A percentile compares a stretch with the other conserved stretches of the same genome.
These are phyloP conservation scores for Colletotrichum sp. DNA, from an alignment of 2,329 filamentous ascomycete species.

Conservation along the genomic window DNA sequence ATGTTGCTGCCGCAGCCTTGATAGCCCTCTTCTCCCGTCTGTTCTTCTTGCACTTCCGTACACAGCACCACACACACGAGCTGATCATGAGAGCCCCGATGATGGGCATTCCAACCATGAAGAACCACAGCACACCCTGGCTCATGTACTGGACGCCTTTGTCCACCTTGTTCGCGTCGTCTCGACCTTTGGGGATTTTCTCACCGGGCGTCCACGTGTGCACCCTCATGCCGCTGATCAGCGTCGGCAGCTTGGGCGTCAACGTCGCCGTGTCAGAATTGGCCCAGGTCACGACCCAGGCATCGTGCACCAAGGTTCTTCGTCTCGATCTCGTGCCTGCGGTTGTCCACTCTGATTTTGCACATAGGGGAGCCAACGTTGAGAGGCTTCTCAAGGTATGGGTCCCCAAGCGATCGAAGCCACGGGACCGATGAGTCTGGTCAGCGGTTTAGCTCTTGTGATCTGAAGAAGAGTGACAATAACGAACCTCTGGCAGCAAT, in stretches of 20 bases:
- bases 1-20: no score
- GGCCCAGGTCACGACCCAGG: constrained; percentile 3
- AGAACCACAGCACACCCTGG: neutral
- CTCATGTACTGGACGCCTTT: neutral
- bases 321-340: neutral
- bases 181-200: neutral
- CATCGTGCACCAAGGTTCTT: neutral
- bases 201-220: constrained; percentile 7
- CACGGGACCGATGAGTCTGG: neutral
- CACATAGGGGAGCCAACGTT: neutral
- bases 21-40: neutral
- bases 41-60: neutral
- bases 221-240: neutral
- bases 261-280: constrained; percentile 1
- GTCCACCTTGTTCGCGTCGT: neutral
- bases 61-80: constrained; percentile 12
- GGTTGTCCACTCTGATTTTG: neutral
- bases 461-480: neutral
- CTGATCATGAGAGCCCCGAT: neutral
- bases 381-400: neutral
- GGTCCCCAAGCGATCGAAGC: neutral
- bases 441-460: neutral
- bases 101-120: constrained; percentile 7
- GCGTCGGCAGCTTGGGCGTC: constrained; percentile 2
- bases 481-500: constrained; percentile 2